Percentiles rank a stretch among this genome's conserved stretches.
Conservation (phyloP, 2,329 filamentous ascomycete species). For the Meredithiella fracta region DNA sequence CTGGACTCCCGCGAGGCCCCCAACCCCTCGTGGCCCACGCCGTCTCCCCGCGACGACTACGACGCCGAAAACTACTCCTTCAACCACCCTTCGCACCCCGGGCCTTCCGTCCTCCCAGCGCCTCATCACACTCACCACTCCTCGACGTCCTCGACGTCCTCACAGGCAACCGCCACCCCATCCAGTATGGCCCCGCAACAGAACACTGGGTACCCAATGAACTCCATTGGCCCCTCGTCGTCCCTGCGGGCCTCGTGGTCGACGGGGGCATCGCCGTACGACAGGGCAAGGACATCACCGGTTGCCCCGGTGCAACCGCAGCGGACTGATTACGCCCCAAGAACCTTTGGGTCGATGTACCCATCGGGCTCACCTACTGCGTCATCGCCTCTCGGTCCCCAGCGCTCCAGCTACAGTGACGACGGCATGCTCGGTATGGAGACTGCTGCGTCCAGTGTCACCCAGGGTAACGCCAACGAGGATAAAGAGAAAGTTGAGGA, state of each 20-base stretch:
- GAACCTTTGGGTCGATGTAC: constrained; percentile 6
- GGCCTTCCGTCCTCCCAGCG: not conserved
- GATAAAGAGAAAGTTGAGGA: constrained; percentile 23
- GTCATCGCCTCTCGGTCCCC: constrained; percentile 5
- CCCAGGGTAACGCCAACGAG: constrained; percentile 14
- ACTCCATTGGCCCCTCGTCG: not conserved
- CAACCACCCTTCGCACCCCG: not conserved
- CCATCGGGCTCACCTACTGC: constrained; percentile 1
- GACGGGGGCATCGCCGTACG: not conserved
- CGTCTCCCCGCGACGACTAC: constrained; percentile 25
- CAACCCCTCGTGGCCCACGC: constrained; percentile 19
- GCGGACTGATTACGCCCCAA: constrained; percentile 8
- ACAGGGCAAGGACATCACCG: not conserved
- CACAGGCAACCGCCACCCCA: not conserved
- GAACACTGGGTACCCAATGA: not conserved
- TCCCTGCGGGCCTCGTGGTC: not conserved
- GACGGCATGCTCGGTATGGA: constrained; percentile 12
- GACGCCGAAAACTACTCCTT: constrained; percentile 22
- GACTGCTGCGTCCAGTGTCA: constrained; percentile 13
- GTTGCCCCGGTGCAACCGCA: not conserved
- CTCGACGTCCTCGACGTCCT: not conserved
- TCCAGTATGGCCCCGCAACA: not conserved
- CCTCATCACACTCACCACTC: not conserved
- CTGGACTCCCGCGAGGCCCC: constrained; percentile 16
- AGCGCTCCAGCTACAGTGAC: constrained; percentile 12